Evolutionary conservation across 805 yeast species (phyloP).

Genomic region (Starmerella khaoyaiensis): DNA sequence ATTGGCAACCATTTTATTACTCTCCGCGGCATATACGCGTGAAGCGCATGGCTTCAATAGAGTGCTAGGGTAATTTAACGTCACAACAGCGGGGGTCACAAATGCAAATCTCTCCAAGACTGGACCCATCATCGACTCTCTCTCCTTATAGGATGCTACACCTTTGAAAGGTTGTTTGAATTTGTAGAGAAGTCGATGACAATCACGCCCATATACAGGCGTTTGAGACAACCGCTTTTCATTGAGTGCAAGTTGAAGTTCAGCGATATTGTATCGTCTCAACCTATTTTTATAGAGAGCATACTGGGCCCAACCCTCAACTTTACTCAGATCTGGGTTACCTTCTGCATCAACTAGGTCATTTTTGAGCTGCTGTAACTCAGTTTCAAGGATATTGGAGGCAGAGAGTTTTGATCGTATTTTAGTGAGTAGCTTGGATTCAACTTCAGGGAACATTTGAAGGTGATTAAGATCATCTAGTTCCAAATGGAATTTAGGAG

Average conservation of each 20-base stretch:
- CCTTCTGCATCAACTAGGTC: conserved; percentile 15
- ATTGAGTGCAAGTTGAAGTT: conserved; percentile 52
- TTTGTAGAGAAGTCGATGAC: conserved; percentile 29
- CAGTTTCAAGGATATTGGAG: conserved; percentile 5
- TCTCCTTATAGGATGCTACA: conserved; percentile 23
- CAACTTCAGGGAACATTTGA: no score
- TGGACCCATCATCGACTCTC: conserved; percentile 33
- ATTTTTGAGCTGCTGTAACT: conserved; percentile 6
- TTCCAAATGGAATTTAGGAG: conserved; percentile 14
- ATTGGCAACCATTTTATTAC: conserved; percentile 25
- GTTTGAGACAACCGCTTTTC: conserved; percentile 45
- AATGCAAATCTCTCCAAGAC: conserved; percentile 65
- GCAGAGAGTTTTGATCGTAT: conserved; percentile 6
- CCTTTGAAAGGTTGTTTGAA: conserved; percentile 13
- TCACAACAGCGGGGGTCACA: conserved; percentile 75
- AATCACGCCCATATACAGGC: conserved; percentile 58
- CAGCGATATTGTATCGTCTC: conserved; percentile 38
- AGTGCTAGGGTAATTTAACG: conserved; percentile 44
- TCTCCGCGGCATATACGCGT: conserved; percentile 2
- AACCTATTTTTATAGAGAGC: conserved; percentile 41
- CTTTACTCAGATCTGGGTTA: conserved; percentile 23
- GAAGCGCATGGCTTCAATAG: conserved; percentile 16
- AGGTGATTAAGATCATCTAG: no score
- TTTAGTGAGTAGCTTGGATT: no score
- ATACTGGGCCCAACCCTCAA: conserved; percentile 46